phyloP scores from a whole-genome alignment of 164 flowering plant species.

The Sextonia rubra region DNA sequence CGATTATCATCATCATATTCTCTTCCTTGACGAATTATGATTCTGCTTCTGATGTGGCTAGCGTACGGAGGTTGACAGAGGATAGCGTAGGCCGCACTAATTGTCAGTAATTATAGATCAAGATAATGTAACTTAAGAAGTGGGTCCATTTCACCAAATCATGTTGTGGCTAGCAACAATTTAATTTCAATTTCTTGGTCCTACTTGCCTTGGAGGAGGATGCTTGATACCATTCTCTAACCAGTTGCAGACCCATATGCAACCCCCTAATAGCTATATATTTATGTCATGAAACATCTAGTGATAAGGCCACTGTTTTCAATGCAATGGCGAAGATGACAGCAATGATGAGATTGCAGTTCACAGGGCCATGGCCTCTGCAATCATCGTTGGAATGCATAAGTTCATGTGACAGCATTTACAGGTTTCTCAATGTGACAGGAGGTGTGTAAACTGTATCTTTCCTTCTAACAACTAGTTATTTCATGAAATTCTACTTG shows the following conservation, averaged over 20 bases:
- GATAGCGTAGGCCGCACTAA: neutral
- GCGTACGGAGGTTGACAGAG: neutral
- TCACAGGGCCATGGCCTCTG: neutral
- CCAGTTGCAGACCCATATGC: slow-evolving; percentile 14
- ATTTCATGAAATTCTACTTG: too few species aligned
- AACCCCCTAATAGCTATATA: slow-evolving; percentile 14
- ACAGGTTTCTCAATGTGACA: slow-evolving; percentile 1
- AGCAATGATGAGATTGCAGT: slow-evolving; percentile 6
- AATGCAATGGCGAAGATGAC: neutral
- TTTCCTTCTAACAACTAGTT: too few species aligned
- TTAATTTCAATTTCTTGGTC: slow-evolving; percentile 3
- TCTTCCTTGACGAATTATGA: neutral
- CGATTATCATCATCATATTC: neutral
- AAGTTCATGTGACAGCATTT: slow-evolving; percentile 4
- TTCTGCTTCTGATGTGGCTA: neutral
- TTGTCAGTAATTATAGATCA: neutral
- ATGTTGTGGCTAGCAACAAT: slow-evolving; percentile 1
- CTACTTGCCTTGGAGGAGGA: slow-evolving; percentile 16
- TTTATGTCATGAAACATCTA: neutral
- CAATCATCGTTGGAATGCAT: neutral
- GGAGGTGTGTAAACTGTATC: neutral
- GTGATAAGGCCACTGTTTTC: neutral
- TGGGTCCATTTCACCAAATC: neutral
- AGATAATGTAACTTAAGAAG: slow-evolving; percentile 10
- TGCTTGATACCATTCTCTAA: slow-evolving; percentile 22